Base-by-base conservation (phyloP, 257 asterid species). In the Solanum dulcamara region DNA sequence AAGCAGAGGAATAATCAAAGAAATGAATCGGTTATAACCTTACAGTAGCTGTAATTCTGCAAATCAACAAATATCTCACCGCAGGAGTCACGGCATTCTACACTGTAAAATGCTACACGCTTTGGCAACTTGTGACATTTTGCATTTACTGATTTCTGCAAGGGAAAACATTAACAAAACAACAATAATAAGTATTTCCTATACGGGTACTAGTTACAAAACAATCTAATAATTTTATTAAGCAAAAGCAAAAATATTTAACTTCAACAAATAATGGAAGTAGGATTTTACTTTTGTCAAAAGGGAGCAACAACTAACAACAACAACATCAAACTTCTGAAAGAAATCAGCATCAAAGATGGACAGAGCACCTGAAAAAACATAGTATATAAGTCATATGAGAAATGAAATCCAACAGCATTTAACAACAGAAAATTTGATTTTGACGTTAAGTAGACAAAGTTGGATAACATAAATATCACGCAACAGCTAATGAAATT, bases 21-120 rank as follows among this genome's bases (percentile, higher is more conserved):
- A 42, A 13, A 83, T 82, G 48, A 44, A 37, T 38, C n/a, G n/a
- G 48, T 70, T 77, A 68, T 59, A 64, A 95, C 99, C 98, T 97
- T 94, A 80, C 97, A 87, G 84, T 95, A 97, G 82, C 85, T 85
- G 89, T 91, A 95, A 84, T 90, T 92, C 91, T 97, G 97, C 94
- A 97, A 92, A 90, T 97, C 99, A 86, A 95, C 96, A 89, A 97
- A 97, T 86, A 97, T 90, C 92, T 97, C 99, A 67, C 97, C 99
- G 81, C 99, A 97, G 5, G 95, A 93, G 88, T 92, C 99, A 89
- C 98, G 93, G 89, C 98, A 95, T 86, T 97, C 98, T 85, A 97
- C 98, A 22, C 93, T 80, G 86, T 97, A 97, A 92, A 95, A 97
- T 55, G 98, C 93, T 68, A 92, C 89, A 22, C 97, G 98, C 88